A percentile compares a stretch with the other conserved stretches of the same genome.
Conservation (phyloP, 306 rosid species). For the Heteromeles arbutifolia region DNA sequence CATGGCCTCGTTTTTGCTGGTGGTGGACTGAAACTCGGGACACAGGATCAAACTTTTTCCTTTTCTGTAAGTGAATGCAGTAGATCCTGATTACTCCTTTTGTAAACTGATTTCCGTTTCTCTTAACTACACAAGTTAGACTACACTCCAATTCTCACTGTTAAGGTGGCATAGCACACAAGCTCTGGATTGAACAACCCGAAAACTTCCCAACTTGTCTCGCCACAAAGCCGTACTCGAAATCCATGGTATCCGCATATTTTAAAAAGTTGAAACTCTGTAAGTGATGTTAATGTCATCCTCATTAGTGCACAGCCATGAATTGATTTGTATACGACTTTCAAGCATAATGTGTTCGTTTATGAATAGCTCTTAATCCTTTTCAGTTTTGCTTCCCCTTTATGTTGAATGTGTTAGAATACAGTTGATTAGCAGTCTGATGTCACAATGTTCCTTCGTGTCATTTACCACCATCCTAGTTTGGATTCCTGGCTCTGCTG, state of each 20-base stretch:
- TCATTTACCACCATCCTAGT: too few species aligned
- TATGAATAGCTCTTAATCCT: too few species aligned
- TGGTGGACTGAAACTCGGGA: neutral
- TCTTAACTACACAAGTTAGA: conserved; percentile 9
- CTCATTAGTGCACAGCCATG: neutral
- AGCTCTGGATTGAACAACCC: conserved; percentile 80
- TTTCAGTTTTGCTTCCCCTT: neutral
- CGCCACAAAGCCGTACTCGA: conserved; percentile 79
- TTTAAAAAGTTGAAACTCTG: conserved; percentile 81
- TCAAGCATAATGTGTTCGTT: neutral
- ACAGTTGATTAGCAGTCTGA: neutral
- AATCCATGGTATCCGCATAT: conserved; percentile 46
- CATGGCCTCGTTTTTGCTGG: neutral
- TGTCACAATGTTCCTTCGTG: neutral
- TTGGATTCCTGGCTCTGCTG: neutral
- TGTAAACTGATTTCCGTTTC: neutral
- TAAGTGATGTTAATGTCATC: conserved; percentile 35
- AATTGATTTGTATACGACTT: neutral
- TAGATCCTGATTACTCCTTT: neutral
- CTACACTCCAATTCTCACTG: conserved; percentile 5
- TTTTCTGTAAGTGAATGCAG: neutral
- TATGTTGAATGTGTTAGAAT: neutral
- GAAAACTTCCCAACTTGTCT: conserved; percentile 76
- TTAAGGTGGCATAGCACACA: conserved; percentile 50
- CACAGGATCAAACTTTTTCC: neutral